Evolutionary conservation across 129 eudicot species (phyloP).

Genomic region (Silybum marianum): DNA sequence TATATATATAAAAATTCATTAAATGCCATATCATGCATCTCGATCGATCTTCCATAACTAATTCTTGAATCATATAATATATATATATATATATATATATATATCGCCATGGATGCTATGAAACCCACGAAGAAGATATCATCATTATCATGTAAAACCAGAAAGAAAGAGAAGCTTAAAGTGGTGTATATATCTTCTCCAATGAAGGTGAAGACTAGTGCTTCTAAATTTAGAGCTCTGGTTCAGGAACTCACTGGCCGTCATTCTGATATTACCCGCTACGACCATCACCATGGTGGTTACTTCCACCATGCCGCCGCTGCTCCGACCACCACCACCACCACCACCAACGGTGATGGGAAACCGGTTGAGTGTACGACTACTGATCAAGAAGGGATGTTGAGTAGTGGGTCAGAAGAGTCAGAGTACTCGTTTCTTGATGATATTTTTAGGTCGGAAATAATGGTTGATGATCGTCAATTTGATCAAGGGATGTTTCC

Average conservation of each 20-base stretch:
- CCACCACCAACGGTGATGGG: background rate
- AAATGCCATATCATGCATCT: background rate
- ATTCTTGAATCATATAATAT: no score
- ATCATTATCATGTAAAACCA: background rate
- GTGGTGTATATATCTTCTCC: constrained; percentile 86
- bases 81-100: background rate
- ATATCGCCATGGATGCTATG: background rate
- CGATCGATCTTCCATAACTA: background rate
- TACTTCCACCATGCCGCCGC: background rate
- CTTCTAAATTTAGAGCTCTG: constrained; percentile 51
- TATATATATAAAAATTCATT: constrained; percentile 6
- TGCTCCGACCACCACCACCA: constrained; percentile 5
- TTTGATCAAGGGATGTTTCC: constrained; percentile 38
- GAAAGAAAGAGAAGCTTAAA: constrained; percentile 42
- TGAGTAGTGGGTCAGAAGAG: constrained; percentile 24
- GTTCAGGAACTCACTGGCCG: constrained; percentile 84
- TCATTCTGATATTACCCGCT: constrained; percentile 59
- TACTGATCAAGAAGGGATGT: background rate
- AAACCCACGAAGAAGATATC: constrained; percentile 1
- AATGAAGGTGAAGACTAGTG: constrained; percentile 70
- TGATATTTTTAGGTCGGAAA: constrained; percentile 33
- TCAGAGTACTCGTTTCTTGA: constrained; percentile 38
- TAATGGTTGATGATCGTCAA: constrained; percentile 39
- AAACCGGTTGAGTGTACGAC: constrained; percentile 10
- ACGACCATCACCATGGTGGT: constrained; percentile 11